Evolutionary conservation across 208 protist genomes (phyloP), one percentile per base, ranked within the genome.

Genomic region (Acanthamoeba pearcei): DNA sequence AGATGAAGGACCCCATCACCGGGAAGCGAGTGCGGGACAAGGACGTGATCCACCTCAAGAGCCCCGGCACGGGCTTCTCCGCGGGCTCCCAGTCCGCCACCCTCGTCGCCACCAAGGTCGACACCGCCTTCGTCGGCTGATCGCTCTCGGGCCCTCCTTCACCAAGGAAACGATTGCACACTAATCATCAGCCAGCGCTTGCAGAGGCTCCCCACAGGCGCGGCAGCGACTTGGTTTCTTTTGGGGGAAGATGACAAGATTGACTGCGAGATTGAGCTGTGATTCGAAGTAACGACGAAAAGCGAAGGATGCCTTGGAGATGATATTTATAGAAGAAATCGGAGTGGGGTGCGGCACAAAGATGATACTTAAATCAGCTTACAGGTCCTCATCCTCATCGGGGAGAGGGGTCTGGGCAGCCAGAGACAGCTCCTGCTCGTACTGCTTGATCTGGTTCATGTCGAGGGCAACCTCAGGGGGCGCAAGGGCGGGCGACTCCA

Each of bases 401-500:
- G 98, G 98, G 64, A 99, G 97, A 62, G 98, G 98, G 46, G 98
- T 97, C 66, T 95, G 97, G 95, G 98, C 97, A 74, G 98, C 98
- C 22, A 96, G 96, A 24, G 92, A 89, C n/a, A 98, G 97, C 95
- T 99, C 98, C 78, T 97, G 95, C 95, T 99, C 97, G 78, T 99
- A 98, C 91, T 97, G 93, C 55, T 49, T 35, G 93, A 98, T 95
- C 70, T 96, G 95, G 10, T 62, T 78, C 60, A 91, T 19, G 80
- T 98, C 96, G 42, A 98, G 49, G 27, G 49, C 35, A 74, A 97
- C 96, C 88, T 98, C 97, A 29, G 97, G 95, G 66, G 98, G 97
- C 57, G 55, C 51, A 8, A 98, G 95, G 68, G 97, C 97, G 55
- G 97, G 97, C 46, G 89, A 97, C 97, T 99, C 95, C 32, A 98